Conservation (phyloP, 208 protist species). For the Hexamita inflata region DNA sequence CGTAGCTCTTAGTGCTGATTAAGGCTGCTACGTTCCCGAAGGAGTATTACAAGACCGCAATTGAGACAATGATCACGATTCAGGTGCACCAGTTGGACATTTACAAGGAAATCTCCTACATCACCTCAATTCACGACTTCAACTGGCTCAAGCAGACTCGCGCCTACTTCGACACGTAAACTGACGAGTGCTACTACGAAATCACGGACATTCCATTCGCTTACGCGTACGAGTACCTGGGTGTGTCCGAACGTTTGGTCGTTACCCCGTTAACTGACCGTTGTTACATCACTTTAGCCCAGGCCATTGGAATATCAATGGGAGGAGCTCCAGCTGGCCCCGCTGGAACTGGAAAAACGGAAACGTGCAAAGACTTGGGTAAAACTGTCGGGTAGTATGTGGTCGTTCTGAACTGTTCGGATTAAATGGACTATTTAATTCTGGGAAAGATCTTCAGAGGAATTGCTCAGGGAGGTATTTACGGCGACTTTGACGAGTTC, state of each 20-base stretch:
- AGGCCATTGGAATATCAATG: slow-evolving; percentile 73
- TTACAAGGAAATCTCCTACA: slow-evolving; percentile 57
- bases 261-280: slow-evolving; percentile 88
- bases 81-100: slow-evolving; percentile 73
- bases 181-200: slow-evolving; percentile 68
- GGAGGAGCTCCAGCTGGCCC: slow-evolving; percentile 84
- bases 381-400: slow-evolving; percentile 83
- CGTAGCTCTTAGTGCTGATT: slow-evolving; percentile 74
- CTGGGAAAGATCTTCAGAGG: slow-evolving; percentile 78
- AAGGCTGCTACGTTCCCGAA: slow-evolving; percentile 57
- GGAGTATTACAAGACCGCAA: slow-evolving; percentile 65
- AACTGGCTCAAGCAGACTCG: slow-evolving; percentile 77
- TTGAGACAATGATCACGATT: slow-evolving; percentile 88
- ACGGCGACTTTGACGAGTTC: slow-evolving; percentile 82
- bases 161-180: slow-evolving; percentile 70
- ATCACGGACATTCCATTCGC: slow-evolving; percentile 78
- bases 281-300: slow-evolving; percentile 89
- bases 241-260: slow-evolving; percentile 83
- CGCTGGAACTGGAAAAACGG: slow-evolving; percentile 91
- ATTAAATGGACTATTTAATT: slow-evolving; percentile 81
- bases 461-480: slow-evolving; percentile 83
- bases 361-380: slow-evolving; percentile 89
- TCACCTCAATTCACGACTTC: slow-evolving; percentile 73
- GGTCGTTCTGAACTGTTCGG: slow-evolving; percentile 93
- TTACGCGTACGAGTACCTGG: slow-evolving; percentile 91